These are phyloP conservation scores for Trichophyton schoenleinii DNA, from an alignment of 2,329 filamentous ascomycete species.

Conservation along the genomic window DNA sequence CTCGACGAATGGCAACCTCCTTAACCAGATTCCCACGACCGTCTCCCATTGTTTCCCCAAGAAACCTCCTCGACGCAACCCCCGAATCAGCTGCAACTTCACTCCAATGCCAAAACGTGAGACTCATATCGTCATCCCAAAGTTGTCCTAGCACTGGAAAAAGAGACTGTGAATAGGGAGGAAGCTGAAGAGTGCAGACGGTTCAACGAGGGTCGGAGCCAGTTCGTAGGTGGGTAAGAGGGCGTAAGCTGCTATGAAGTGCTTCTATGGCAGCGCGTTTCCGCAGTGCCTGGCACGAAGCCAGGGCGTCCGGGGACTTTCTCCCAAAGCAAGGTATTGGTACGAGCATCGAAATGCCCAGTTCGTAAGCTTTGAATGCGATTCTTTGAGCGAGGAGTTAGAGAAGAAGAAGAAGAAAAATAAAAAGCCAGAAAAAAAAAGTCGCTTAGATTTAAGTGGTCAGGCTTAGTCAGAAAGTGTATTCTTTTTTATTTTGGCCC, in stretches of 20 bases:
- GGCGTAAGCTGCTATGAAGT: conserved; percentile 70
- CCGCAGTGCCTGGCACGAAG: conserved; percentile 52
- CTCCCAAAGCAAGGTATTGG: conserved; percentile 72
- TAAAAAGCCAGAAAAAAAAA: conserved; percentile 12
- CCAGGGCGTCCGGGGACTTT: conserved; percentile 98
- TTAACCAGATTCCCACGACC: conserved; percentile 1
- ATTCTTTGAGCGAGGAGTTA: conserved; percentile 97
- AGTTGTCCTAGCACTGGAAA: conserved; percentile 12
- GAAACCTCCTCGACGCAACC: conserved; percentile 17
- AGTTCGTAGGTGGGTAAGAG: conserved; percentile 39
- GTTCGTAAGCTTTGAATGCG: conserved; percentile 98
- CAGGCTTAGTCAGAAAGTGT: conserved; percentile 8
- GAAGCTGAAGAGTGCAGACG: conserved; percentile 33
- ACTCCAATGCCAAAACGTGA: conserved; percentile 5
- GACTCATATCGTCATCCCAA: conserved; percentile 12
- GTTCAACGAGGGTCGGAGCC: conserved; percentile 38
- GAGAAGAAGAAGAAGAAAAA: conserved; percentile 33
- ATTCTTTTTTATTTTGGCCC: neutral
- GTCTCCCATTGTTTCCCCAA: conserved; percentile 25
- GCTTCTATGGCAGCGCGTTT: conserved; percentile 99
- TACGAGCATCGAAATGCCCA: conserved; percentile 30
- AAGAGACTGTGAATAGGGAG: conserved; percentile 28
- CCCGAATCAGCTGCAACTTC: neutral
- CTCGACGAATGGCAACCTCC: conserved; percentile 72
- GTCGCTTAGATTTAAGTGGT: conserved; percentile 8